phyloP scores from a whole-genome alignment of 2,329 filamentous ascomycete genomes.

The Pestalotiopsis sp. region DNA sequence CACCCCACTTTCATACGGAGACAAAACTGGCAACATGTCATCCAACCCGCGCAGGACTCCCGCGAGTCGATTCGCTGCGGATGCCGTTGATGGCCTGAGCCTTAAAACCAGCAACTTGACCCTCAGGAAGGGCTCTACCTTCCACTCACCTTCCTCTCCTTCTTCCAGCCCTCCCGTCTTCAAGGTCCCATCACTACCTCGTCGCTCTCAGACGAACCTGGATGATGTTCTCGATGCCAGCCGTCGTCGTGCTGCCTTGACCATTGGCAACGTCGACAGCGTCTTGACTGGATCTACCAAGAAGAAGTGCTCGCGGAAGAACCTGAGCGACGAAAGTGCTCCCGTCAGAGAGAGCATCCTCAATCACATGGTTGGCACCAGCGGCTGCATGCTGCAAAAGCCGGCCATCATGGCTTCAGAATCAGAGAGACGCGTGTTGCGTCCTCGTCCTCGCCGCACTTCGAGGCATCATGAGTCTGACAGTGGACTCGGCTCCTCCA shows the following conservation, averaged over 20 bases:
- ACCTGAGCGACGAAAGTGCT: constrained; percentile 57
- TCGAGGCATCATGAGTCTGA: constrained; percentile 76
- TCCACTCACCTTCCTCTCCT: constrained; percentile 54
- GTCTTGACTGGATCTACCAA: constrained; percentile 52
- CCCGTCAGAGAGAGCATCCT: constrained; percentile 64
- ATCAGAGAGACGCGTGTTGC: constrained; percentile 52
- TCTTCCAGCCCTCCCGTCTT: constrained; percentile 43
- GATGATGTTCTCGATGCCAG: constrained; percentile 74
- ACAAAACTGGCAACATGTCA: constrained; percentile 44
- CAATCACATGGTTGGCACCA: constrained; percentile 52
- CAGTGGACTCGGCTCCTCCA: constrained; percentile 84
- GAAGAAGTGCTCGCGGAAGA: constrained; percentile 38
- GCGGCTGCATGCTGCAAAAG: constrained; percentile 48
- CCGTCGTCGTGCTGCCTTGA: constrained; percentile 68
- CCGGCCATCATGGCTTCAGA: constrained; percentile 28
- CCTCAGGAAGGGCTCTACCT: constrained; percentile 73
- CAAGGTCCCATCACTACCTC: constrained; percentile 56
- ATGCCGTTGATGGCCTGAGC: constrained; percentile 42
- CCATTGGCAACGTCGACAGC: constrained; percentile 67
- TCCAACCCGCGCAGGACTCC: constrained; percentile 50
- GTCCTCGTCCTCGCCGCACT: constrained; percentile 56
- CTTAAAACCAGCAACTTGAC: constrained; percentile 55
- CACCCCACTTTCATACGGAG: constrained; percentile 25
- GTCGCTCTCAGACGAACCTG: constrained; percentile 69
- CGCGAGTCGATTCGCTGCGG: constrained; percentile 44